A percentile compares a stretch with the other conserved stretches of the same genome.
phyloP scores from a whole-genome alignment of 2,329 filamentous ascomycete genomes.

The Ascochyta clinopodiicola region DNA sequence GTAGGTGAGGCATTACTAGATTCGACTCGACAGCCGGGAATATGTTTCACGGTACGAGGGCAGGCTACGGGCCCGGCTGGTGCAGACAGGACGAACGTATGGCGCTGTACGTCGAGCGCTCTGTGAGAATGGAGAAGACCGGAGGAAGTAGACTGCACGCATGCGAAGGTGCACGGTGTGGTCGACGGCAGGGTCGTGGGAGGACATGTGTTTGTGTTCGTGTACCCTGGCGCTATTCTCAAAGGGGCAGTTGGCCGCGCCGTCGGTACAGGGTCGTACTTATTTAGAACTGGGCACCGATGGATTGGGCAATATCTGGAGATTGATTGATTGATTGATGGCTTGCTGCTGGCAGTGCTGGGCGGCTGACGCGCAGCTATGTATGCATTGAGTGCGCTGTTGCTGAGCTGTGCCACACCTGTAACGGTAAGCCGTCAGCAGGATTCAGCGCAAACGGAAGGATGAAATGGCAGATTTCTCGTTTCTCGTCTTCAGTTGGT shows the following conservation, averaged over 20 bases:
- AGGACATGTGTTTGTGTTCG: conserved; percentile 27
- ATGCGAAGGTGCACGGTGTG: conserved; percentile 19
- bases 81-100: neutral
- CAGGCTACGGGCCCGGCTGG: conserved; percentile 7
- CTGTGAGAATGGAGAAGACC: too few species aligned
- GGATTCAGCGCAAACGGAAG: neutral
- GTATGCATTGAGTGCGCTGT: conserved; percentile 1
- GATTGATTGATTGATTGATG: neutral
- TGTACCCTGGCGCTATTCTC: conserved; percentile 29
- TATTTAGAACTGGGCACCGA: conserved; percentile 33
- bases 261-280: conserved; percentile 26
- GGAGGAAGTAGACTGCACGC: neutral
- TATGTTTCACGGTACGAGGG: conserved; percentile 20
- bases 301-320: conserved; percentile 12
- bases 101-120: neutral
- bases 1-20: conserved; percentile 22
- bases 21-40: conserved; percentile 18
- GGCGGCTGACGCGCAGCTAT: conserved; percentile 13
- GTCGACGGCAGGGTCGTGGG: conserved; percentile 16
- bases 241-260: conserved; percentile 18
- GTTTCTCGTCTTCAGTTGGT: neutral
- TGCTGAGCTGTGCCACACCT: conserved; percentile 1
- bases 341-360: neutral
- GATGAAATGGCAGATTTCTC: conserved; percentile 23
- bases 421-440: conserved; percentile 3